Evolutionary conservation across 2,329 filamentous ascomycete genomes (phyloP).

Genomic region (Nemania diffusa): DNA sequence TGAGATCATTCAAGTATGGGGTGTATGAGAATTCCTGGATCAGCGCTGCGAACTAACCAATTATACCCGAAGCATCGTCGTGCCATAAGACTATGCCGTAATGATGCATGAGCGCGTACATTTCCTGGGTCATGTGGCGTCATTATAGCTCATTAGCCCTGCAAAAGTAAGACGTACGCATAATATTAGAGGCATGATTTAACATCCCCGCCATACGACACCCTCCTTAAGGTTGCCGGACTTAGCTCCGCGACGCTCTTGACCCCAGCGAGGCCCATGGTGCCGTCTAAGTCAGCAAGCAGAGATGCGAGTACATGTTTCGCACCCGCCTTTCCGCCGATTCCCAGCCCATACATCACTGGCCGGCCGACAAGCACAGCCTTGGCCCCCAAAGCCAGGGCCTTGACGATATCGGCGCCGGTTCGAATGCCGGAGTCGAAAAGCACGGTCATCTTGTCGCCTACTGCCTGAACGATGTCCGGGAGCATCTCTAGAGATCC

Average conservation of each 20-base stretch:
- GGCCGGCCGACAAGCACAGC: slow-evolving; percentile 69
- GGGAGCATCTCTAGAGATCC: slow-evolving; percentile 67
- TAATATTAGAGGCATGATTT: slow-evolving; percentile 47
- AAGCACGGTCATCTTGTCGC: slow-evolving; percentile 67
- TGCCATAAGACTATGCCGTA: not conserved
- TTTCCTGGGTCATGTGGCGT: not conserved
- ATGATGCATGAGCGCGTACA: not conserved
- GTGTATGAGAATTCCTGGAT: not conserved
- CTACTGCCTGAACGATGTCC: slow-evolving; percentile 70
- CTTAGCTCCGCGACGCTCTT: slow-evolving; percentile 54
- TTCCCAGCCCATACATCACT: slow-evolving; percentile 60
- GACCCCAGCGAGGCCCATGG: slow-evolving; percentile 46
- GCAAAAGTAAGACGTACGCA: not conserved
- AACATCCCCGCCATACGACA: slow-evolving; percentile 50
- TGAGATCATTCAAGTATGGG: not conserved
- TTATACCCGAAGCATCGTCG: not conserved
- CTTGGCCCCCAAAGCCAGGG: slow-evolving; percentile 62
- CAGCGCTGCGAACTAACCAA: not conserved
- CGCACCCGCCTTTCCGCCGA: slow-evolving; percentile 45
- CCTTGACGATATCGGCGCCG: slow-evolving; percentile 70
- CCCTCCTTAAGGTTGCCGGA: slow-evolving; percentile 48
- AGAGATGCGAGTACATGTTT: slow-evolving; percentile 45
- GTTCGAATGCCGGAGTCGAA: slow-evolving; percentile 70
- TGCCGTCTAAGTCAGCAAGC: slow-evolving; percentile 45
- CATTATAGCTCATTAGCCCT: not conserved